Base-by-base conservation (phyloP, 345 rosid species). In the Aquilaria sinensis region DNA sequence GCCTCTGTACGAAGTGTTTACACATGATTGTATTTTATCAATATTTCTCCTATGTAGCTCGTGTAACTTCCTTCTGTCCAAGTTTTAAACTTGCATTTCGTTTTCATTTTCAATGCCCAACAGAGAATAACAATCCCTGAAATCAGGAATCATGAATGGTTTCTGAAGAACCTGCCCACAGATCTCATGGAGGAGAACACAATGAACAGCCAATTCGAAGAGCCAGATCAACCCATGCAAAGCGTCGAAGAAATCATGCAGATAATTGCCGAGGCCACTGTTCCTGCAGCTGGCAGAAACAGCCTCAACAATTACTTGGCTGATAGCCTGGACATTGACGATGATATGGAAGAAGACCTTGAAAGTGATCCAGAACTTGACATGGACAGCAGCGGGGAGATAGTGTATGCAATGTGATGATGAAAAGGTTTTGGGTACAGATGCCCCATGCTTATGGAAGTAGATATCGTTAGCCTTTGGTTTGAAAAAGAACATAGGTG, bases 91-190 rank as follows among this genome's bases (percentile, higher is more conserved):
- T 12, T 56, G 12, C 58, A 47, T 51, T 12, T 53, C 6, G 57
- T 61, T 69, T 77, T 74, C 16, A 12, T 54, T 60, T 37, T 37
- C 7, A 37, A 2, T 37, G 43, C 43, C 73, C 61, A 52, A 65
- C 84, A 95, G 99, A 81, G 99, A 74, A 91, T 95, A 81, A 77
- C 85, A 54, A 89, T 95, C 59, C 91, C 93, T 1, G 96, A 95
- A 73, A 87, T 95, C 60, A 73, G 81, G 70, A 89, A 84, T 62
- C 97, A 91, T 8, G 94, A 89, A 51, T 95, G 99, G 99, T 95
- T 95, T 68, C 78, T 85, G n/a, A 95, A 81, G 83, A 89, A 95
- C 74, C 87, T 95, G 41, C 96, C 96, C 2, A 85, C 83, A 16
- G 97, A 89, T 77, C 85, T 95, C 14, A 75, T 88, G 89, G 83